phyloP scores from a whole-genome alignment of 331 rosid genomes.

The Rhamnella rubrinervis region DNA sequence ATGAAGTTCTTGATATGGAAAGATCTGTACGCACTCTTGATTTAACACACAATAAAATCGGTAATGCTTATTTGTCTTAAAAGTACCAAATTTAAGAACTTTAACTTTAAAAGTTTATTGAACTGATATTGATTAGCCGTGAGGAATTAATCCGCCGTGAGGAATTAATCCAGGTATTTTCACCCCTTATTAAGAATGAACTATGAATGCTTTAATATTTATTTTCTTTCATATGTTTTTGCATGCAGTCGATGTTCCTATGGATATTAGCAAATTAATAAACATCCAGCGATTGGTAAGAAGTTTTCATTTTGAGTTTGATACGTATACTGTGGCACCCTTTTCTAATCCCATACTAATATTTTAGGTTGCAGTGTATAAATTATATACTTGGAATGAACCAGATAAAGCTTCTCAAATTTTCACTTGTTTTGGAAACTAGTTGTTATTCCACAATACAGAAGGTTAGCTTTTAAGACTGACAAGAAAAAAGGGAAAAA shows the following conservation, averaged over 20 bases:
- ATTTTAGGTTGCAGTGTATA: no score
- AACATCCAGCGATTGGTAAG: constrained; percentile 90
- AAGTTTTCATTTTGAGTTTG: constrained; percentile 13
- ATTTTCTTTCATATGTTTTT: neutral
- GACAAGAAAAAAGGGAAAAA: no score
- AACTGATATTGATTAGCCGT: constrained; percentile 18
- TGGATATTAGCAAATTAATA: constrained; percentile 70
- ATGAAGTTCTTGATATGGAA: constrained; percentile 71
- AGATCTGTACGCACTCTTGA: constrained; percentile 84
- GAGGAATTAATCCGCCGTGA: neutral
- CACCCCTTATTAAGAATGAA: neutral
- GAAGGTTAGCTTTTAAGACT: no score
- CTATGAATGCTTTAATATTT: constrained; percentile 2
- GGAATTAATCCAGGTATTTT: constrained; percentile 2
- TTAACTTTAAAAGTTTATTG: constrained; percentile 6
- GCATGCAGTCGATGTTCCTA: constrained; percentile 78
- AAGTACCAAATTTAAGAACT: neutral
- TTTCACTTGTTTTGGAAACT: no score
- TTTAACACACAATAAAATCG: constrained; percentile 80
- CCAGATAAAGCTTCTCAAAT: no score
- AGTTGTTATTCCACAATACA: no score
- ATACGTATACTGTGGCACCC: constrained; percentile 13
- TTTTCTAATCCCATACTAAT: neutral
- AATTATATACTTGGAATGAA: no score
- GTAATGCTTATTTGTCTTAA: constrained; percentile 30